Conservation (phyloP, 345 rosid species). For the Iberis pinnata region DNA sequence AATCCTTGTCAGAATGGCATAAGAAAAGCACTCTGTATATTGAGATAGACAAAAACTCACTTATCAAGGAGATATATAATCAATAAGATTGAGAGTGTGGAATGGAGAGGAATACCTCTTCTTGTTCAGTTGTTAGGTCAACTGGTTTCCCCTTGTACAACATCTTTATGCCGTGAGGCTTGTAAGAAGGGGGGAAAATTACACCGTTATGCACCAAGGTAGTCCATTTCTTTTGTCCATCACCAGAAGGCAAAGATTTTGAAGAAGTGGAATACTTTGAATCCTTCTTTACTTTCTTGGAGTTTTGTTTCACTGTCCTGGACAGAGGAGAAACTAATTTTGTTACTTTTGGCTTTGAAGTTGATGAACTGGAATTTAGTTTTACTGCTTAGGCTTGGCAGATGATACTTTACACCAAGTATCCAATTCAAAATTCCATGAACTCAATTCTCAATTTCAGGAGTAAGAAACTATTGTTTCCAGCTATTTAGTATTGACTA, state of each 20-base stretch:
- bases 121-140: constrained; percentile 72
- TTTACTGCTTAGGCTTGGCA: constrained; percentile 45
- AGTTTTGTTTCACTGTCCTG: constrained; percentile 42
- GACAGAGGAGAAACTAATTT: constrained; percentile 49
- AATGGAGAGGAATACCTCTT: constrained; percentile 51
- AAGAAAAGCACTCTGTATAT: constrained; percentile 8
- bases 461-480: constrained; percentile 3
- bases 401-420: constrained; percentile 44
- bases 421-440: too few species aligned
- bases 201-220: constrained; percentile 94
- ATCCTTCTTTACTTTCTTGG: constrained; percentile 48
- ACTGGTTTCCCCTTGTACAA: constrained; percentile 71
- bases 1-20: constrained; percentile 9
- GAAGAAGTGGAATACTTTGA: constrained; percentile 63
- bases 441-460: constrained; percentile 4
- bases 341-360: constrained; percentile 43
- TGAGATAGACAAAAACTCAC: neutral
- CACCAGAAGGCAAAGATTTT: constrained; percentile 68
- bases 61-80: constrained; percentile 2
- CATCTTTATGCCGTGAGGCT: constrained; percentile 84
- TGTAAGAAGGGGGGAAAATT: constrained; percentile 85
- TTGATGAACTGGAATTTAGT: constrained; percentile 36
- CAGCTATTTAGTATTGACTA: constrained; percentile 6
- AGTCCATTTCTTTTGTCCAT: constrained; percentile 98
- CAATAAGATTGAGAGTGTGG: constrained; percentile 7